Evolutionary conservation across 225 moss, liverwort and hornwort genomes (phyloP).

Genomic region (Polytrichum commune): DNA sequence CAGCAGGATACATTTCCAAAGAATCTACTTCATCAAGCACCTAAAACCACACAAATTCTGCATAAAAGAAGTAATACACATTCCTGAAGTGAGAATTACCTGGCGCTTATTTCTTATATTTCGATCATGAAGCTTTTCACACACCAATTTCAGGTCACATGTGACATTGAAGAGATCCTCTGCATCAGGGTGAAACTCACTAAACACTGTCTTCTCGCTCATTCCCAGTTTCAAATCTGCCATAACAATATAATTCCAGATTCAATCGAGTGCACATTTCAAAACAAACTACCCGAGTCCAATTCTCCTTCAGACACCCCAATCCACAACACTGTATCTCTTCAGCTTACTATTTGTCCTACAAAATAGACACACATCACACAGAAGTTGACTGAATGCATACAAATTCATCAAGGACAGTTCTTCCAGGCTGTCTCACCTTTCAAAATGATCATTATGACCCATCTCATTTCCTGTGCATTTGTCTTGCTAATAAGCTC

Average conservation of each 20-base stretch:
- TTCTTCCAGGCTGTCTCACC: slow-evolving; percentile 34
- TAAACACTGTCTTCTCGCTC: slow-evolving; percentile 88
- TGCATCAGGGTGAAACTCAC: slow-evolving; percentile 90
- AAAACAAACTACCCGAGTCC: no score
- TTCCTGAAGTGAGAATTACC: slow-evolving; percentile 25
- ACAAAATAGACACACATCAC: no score
- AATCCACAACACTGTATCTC: no score
- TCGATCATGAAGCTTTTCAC: slow-evolving; percentile 76
- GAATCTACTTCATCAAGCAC: no score
- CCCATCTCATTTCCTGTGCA: slow-evolving; percentile 88
- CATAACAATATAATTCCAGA: not conserved
- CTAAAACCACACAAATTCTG: no score
- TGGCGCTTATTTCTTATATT: slow-evolving; percentile 64
- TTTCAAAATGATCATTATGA: slow-evolving; percentile 92
- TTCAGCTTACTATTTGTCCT: no score
- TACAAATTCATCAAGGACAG: no score
- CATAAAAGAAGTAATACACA: no score
- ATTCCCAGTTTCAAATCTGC: slow-evolving; percentile 88
- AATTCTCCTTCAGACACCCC: no score
- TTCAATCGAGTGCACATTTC: no score
- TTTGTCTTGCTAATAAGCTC: slow-evolving; percentile 89
- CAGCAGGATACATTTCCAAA: no score
- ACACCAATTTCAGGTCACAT: slow-evolving; percentile 77
- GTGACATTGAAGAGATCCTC: slow-evolving; percentile 81
- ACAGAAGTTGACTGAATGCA: no score